A percentile compares a stretch with the other conserved stretches of the same genome.
Conservation (phyloP, 202 grass and related monocot genomes). For the Thinopyrum obtusiflorum region DNA sequence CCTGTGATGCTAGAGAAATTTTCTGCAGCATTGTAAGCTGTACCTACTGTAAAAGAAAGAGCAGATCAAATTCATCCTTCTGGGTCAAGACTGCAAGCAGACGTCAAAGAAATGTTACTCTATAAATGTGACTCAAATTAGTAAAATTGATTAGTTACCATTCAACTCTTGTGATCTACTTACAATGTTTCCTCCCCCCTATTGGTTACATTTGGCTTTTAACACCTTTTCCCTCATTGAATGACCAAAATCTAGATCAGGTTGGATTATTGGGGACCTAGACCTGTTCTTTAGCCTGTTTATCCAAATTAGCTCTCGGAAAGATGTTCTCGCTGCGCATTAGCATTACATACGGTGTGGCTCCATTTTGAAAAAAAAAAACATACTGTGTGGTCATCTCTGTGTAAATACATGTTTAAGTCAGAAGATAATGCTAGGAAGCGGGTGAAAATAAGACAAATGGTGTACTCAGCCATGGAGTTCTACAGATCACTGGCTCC, state of each 20-base stretch:
- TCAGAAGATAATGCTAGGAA: neutral
- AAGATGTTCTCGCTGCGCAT: neutral
- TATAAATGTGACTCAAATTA: neutral
- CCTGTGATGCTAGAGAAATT: neutral
- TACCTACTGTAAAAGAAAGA: conserved; percentile 3
- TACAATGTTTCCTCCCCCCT: neutral
- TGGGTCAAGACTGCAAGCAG: neutral
- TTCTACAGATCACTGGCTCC: neutral
- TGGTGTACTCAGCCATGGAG: neutral
- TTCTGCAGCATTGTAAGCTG: neutral
- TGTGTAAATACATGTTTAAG: neutral
- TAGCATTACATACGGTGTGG: neutral
- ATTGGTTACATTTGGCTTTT: neutral
- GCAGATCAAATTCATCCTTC: neutral
- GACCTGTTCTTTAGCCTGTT: neutral
- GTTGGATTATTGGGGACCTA: neutral
- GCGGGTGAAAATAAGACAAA: neutral
- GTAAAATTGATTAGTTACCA: neutral
- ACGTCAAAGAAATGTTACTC: neutral
- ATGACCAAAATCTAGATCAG: neutral
- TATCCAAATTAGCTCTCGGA: neutral
- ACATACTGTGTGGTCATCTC: neutral
- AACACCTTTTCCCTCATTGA: neutral
- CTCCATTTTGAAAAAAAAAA: no score
- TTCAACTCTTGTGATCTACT: neutral